Evolutionary conservation across 2,329 filamentous ascomycete species (phyloP), one percentile per base, ranked within the genome.

Genomic region (Alternaria brassicicola): DNA sequence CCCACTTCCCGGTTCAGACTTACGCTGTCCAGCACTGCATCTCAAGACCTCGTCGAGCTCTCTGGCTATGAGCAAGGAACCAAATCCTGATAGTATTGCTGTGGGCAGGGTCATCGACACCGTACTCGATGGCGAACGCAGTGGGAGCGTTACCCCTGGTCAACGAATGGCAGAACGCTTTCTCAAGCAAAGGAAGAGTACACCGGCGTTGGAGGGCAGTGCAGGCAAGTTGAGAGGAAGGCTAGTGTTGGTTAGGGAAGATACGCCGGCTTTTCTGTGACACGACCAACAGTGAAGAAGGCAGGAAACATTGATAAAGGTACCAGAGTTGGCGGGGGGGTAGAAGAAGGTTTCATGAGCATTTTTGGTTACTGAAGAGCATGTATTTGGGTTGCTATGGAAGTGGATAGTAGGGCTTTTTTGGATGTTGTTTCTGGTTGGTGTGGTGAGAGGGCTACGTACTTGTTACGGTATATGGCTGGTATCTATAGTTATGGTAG

Each of bases 91-190:
- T 2, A 10, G 28, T 2, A 21, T 47, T n/a, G 33, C 26, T 0
- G 56, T 66, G 28, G 59, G 63, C 9, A 61, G 59, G 23, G 53
- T 35, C 21, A 61, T 61, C 5, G 67, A 69, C 19, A 49, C 49
- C 6, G 19, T 67, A 10, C 49, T 59, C 41, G 53, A 55, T 33
- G 52, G 45, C 4, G 52, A 51, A 4, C 43, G 55, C 19, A 61
- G 54, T 9, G 67, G 64, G 7, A 68, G 65, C 23, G 52, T 52
- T 10, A 75, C 74, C 4, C 73, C 71, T 1, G 73, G 73, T 9
- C 73, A 74, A 38, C 61, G 68, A 21, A 64, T 77, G 66, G 74
- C 68, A 3, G 70, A 76, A 28, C 61, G 60, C 8, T 77, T 73
- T 36, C 39, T 76, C 25, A 69, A 55, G 52, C 47, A 65, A 41